phyloP scores from a whole-genome alignment of 139 green algal genomes.

The Diplosphaera chodatii region DNA sequence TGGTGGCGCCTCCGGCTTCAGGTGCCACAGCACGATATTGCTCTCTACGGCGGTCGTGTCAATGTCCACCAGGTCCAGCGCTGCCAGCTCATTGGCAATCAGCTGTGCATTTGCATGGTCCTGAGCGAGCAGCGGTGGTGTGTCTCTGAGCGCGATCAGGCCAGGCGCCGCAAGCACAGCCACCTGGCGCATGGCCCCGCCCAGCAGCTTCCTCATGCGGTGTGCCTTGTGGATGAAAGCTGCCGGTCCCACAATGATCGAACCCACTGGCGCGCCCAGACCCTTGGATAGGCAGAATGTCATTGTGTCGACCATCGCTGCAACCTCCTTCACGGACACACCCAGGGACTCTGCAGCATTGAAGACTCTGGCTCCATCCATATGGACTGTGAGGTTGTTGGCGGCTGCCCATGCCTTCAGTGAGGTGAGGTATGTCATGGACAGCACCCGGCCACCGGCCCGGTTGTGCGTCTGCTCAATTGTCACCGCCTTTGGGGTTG shows the following conservation, averaged over 20 bases:
- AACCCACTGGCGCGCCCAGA: conserved; percentile 60
- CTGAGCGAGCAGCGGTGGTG: not conserved
- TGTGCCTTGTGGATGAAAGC: conserved; percentile 40
- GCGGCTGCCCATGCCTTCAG: conserved; percentile 10
- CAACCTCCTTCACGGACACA: conserved; percentile 9
- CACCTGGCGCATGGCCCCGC: conserved; percentile 66
- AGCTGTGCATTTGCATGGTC: conserved; percentile 19
- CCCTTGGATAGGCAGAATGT: conserved; percentile 63
- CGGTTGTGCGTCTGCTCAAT: conserved; percentile 77
- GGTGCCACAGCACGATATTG: conserved; percentile 21
- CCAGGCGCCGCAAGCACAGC: conserved; percentile 22
- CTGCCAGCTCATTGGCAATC: conserved; percentile 12
- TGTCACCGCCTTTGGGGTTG: conserved; percentile 44
- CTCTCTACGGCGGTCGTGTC: conserved; percentile 1
- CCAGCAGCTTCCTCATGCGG: conserved; percentile 54
- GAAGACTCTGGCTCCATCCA: conserved; percentile 73
- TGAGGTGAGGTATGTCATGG: conserved; percentile 41
- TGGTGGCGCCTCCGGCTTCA: not conserved
- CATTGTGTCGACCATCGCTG: conserved; percentile 20
- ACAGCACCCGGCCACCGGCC: conserved; percentile 51
- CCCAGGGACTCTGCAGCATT: conserved; percentile 43
- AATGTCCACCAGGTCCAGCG: not conserved
- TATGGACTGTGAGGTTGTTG: conserved; percentile 39
- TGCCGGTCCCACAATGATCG: conserved; percentile 41
- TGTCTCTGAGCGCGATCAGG: conserved; percentile 10